Evolutionary conservation across 1,139 yeast species (phyloP).

Genomic region (Taphrina communis): DNA sequence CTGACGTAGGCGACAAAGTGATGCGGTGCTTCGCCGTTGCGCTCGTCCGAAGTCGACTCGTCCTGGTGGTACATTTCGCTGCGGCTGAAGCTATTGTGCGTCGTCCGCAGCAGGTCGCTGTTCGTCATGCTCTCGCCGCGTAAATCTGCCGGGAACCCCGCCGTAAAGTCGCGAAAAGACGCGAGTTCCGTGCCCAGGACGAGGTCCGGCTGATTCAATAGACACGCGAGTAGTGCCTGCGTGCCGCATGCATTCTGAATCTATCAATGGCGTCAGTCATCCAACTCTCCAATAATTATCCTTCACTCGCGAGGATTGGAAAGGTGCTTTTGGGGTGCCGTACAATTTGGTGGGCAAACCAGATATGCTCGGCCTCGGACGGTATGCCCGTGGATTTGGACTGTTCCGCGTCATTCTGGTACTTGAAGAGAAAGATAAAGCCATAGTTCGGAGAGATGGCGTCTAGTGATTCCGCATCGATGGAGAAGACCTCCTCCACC

Average conservation of each 20-base stretch:
- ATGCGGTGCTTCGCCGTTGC: slow-evolving; percentile 55
- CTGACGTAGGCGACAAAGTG: slow-evolving; percentile 67
- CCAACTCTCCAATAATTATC: neutral
- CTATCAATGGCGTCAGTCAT: slow-evolving; percentile 51
- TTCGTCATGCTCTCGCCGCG: slow-evolving; percentile 70
- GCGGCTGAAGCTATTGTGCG: slow-evolving; percentile 69
- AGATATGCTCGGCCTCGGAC: slow-evolving; percentile 54
- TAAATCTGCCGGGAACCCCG: slow-evolving; percentile 43
- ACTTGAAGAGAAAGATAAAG: slow-evolving; percentile 68
- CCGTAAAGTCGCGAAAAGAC: slow-evolving; percentile 61
- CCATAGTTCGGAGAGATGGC: slow-evolving; percentile 61
- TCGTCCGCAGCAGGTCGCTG: slow-evolving; percentile 63
- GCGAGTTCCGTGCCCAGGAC: slow-evolving; percentile 60
- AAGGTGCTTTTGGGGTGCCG: neutral
- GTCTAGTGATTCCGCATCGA: slow-evolving; percentile 59
- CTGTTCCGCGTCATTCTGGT: slow-evolving; percentile 53
- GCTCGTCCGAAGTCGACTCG: slow-evolving; percentile 53
- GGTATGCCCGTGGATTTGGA: slow-evolving; percentile 58
- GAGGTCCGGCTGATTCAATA: slow-evolving; percentile 57
- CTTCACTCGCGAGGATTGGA: neutral
- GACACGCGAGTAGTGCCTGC: slow-evolving; percentile 69
- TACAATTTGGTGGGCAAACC: slow-evolving; percentile 61
- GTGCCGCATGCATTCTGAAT: slow-evolving; percentile 81
- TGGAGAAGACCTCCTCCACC: slow-evolving; percentile 64
- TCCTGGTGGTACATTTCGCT: slow-evolving; percentile 63